Evolutionary conservation across 345 rosid species (phyloP), one percentile per base, ranked within the genome.

Genomic region (Citrus maxima): DNA sequence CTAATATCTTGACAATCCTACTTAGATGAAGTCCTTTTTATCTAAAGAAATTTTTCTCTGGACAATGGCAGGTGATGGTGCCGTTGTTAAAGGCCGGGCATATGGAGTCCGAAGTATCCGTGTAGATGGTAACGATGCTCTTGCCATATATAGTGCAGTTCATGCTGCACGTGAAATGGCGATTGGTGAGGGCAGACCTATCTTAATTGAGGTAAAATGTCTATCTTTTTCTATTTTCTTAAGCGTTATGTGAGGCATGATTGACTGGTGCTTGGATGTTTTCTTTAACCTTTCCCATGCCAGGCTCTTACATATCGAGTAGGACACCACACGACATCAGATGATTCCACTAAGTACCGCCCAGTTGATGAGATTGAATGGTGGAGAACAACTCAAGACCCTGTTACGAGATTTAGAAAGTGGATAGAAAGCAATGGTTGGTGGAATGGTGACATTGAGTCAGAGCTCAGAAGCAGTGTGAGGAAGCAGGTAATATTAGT

Each of bases 321-420:
- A 0, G 97, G 98, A 56, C 98, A 92, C 86, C 98, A 95, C 87
- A 87, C 97, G 34, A 93, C 99, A 69, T 93, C 98, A 63, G 98
- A 95, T 88, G 98, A 95, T 82, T 95, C 98, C 64, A 93, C 95
- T 62, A 93, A 85, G 82, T 95, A 95, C 79, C 97, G 98, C 34
- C 81, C 94, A 56, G 83, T 84, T 0, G 84, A 85, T 70, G 99
- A 93, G 84, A 91, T 95, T 12, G 89, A 91, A 81, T 85, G 82
- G 87, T 92, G 99, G 98, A 85, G 82, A 80, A 75, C 65, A 63
- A 84, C 81, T 55, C 82, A 87, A 82, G 90, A 88, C 77, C 99
- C 99, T 1, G 74, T 95, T 24, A 79, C 82, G 63, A 87, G 92
- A 86, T 91, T 90, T 69, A 81, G 89, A 76, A 93, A 83, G 72